Evolutionary conservation across 257 asterid genomes (phyloP).

Genomic region (Solanum medicagineum): DNA sequence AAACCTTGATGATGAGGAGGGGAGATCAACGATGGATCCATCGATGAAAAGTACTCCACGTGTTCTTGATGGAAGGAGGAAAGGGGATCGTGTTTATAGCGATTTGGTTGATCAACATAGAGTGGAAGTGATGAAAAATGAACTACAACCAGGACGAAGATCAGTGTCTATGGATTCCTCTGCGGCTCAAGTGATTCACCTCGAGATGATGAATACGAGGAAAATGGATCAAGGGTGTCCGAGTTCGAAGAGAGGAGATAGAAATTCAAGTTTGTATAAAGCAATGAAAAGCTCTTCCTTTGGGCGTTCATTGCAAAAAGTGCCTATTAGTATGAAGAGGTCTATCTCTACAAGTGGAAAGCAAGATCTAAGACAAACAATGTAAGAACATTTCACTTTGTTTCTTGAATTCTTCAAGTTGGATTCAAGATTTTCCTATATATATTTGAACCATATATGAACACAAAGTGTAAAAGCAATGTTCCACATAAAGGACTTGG

Average conservation of each 20-base stretch:
- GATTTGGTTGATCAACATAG: conserved; percentile 27
- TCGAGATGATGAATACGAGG: not conserved
- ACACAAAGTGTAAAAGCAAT: not conserved
- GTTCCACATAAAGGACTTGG: not conserved
- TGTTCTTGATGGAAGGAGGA: not conserved
- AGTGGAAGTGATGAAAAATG: conserved; percentile 13
- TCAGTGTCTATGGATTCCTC: conserved; percentile 48
- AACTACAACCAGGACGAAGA: conserved; percentile 28
- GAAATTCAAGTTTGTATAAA: conserved; percentile 17
- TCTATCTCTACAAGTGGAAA: conserved; percentile 48
- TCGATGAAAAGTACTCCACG: not conserved
- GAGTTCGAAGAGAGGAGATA: not conserved
- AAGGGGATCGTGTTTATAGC: conserved; percentile 22
- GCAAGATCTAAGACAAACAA: conserved; percentile 7
- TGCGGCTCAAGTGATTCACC: conserved; percentile 12
- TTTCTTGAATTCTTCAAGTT: not conserved
- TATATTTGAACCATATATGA: not conserved
- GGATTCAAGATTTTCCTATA: not conserved
- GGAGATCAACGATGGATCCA: not conserved
- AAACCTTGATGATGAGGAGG: not conserved
- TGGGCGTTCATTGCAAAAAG: conserved; percentile 30
- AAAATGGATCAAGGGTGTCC: conserved; percentile 25
- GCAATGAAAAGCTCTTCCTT: conserved; percentile 34
- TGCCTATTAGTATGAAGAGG: conserved; percentile 41
- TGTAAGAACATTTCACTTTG: not conserved